Evolutionary conservation across 495 filamentous ascomycete genomes (phyloP).

Genomic region (Penicillium parvum): DNA sequence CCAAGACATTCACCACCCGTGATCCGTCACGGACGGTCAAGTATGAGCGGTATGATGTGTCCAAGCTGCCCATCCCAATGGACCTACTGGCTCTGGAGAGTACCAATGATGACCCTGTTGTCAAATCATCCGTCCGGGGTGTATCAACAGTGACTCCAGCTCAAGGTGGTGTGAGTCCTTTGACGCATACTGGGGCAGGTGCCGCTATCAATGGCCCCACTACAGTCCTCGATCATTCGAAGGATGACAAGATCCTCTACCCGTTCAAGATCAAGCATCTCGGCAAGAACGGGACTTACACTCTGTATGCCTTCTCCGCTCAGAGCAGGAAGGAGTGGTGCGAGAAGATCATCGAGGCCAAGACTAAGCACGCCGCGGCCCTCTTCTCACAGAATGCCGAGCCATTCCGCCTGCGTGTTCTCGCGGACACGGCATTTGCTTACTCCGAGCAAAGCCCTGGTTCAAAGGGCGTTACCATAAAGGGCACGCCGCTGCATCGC

Average conservation of each 20-base stretch:
- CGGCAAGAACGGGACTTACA: constrained; percentile 78
- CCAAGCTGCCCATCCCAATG: constrained; percentile 96
- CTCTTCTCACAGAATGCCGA: constrained; percentile 92
- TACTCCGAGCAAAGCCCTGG: constrained; percentile 60
- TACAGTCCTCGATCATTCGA: constrained; percentile 51
- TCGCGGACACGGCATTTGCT: constrained; percentile 88
- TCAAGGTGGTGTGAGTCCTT: constrained; percentile 46
- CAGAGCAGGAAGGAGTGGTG: constrained; percentile 84
- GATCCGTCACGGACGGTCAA: constrained; percentile 63
- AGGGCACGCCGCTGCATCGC: constrained; percentile 85
- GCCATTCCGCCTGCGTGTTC: constrained; percentile 85
- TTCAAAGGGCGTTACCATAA: constrained; percentile 60
- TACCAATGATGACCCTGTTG: constrained; percentile 82
- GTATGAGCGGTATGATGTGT: constrained; percentile 90
- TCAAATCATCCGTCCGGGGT: constrained; percentile 74
- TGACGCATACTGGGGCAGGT: constrained; percentile 63
- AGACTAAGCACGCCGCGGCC: constrained; percentile 84
- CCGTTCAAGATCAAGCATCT: constrained; percentile 97
- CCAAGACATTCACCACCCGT: constrained; percentile 67
- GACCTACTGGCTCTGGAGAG: constrained; percentile 89
- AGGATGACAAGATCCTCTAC: constrained; percentile 80
- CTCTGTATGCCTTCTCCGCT: constrained; percentile 72
- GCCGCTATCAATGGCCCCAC: constrained; percentile 45
- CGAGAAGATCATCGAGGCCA: constrained; percentile 86
- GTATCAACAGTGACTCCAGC: constrained; percentile 55